Base-by-base conservation (phyloP, 805 yeast genomes). In the Yarrowia deformans region DNA sequence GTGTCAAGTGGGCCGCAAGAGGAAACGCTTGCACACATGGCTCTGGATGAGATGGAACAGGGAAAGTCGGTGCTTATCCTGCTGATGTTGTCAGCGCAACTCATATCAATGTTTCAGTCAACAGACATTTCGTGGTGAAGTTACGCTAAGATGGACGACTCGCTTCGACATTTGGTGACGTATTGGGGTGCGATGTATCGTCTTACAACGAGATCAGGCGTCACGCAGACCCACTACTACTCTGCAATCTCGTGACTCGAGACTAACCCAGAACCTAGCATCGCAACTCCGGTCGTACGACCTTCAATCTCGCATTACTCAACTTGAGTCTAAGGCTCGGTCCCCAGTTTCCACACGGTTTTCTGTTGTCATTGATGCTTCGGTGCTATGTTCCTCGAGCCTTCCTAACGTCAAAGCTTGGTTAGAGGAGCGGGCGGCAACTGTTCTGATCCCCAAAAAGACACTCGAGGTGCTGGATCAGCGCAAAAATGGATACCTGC, bases 241-340 rank as follows among this genome's bases (percentile, higher is more conserved):
- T n/a, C n/a, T n/a, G n/a, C n/a, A n/a, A n/a, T 39, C 43, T n/a
- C 46, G 13, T 43, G 8, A 3, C 29, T 45, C 32, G 32, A 45
- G 12, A 52, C 60, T 54, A 54, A 54, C 10, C 60, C 8, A 54
- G 60, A 60, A 60, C 66, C 66, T 60, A 45, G 66, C 66, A 32
- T 42, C 50, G 34, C 50, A 60, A 45, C 66, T 60, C 14, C 49
- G 66, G 32, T 40, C 46, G 1, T n/a, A 32, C 9, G 66, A 60
- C 66, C 52, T 60, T 8, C 45, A 45, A 32, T 60, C 66, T n/a
- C 52, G 52, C 45, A 60, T 60, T 40, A 34, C 35, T 13, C 40
- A 43, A 42, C 66, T 60, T 18, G 52, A 60, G 52, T 34, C 40
- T 14, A 60, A 60, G 34, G 6, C 50, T 23, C 50, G 46, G 12